phyloP scores from a whole-genome alignment of 1,284 basidiomycete genomes.

The Irpex sp. region DNA sequence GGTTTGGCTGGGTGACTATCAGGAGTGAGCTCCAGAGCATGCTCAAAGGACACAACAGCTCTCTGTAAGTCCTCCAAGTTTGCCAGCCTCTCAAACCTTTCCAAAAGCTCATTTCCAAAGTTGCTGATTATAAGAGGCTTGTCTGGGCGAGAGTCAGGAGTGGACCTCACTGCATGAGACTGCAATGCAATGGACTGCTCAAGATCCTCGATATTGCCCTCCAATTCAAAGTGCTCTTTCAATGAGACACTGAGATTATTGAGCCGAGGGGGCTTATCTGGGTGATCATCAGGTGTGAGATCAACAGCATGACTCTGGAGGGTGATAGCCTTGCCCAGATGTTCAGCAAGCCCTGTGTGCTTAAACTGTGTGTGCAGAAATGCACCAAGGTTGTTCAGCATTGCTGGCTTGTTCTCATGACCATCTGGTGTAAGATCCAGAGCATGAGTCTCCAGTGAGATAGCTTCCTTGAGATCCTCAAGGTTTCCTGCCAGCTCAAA shows the following conservation, averaged over 20 bases:
- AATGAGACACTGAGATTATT: background rate
- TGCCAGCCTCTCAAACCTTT: background rate
- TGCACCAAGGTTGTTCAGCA: background rate
- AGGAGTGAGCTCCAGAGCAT: background rate
- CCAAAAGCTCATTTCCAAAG: background rate
- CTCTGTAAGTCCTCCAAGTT: background rate
- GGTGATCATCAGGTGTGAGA: background rate
- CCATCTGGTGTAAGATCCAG: background rate
- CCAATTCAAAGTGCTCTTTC: background rate
- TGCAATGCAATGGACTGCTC: background rate
- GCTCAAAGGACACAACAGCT: background rate
- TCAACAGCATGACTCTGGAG: background rate
- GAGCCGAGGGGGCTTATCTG: background rate
- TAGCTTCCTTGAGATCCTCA: background rate
- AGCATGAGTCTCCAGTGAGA: background rate
- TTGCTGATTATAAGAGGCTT: background rate
- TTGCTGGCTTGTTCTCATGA: background rate
- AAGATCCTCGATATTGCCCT: background rate
- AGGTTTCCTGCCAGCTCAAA: background rate
- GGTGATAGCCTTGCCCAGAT: background rate
- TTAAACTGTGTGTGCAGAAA: background rate
- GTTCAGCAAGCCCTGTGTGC: background rate
- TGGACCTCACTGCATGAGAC: background rate
- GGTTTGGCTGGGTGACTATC: too few relatives aligned
- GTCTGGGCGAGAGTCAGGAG: background rate